Evolutionary conservation across 2,329 filamentous ascomycete genomes (phyloP), one percentile per base, ranked within the genome.

Genomic region (Dothideomycetidae sp.): DNA sequence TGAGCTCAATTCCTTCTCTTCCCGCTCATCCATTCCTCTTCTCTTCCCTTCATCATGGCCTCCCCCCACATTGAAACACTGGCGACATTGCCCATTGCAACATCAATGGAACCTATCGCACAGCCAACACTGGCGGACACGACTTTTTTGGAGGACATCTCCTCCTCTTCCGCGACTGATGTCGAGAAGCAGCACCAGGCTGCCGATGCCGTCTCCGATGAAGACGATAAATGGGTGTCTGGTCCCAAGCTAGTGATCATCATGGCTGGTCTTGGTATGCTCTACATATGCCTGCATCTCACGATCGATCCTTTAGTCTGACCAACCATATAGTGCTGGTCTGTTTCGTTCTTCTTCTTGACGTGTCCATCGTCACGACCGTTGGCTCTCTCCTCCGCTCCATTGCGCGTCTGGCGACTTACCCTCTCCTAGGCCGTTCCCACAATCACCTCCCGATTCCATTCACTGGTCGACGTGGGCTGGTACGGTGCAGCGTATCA

Each of bases 381-480:
- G 42, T 42, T 18, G 31, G 42, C 18, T 7, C 15, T 15, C 13
- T 5, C 7, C 10, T 30, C 10, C 29, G 29, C 29, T 15, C 10
- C 7, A 15, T 30, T 15, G 15, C 13, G 29, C 29, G 15, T 30
- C 13, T 30, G 12, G 5, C 15, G 5, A 16, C 12, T 15, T 13
- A 18, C n/a, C 5, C 16, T 19, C 5, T 3, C 11, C 1, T 31
- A 44, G 42, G 59, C 59, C 0, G 58, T 61, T 11, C 60, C 60
- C 0, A 53, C 51, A 13, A 62, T 63, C 18, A 62, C 60, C 0
- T 53, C 51, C 5, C 51, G 55, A 2, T 63, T 62, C 49, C 51
- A 59, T 42, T 53, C 49, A n/a, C 48, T 63, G 10, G 46, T 51
- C 10, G 58, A 62, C 46, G 54, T 62, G 3, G 58, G 56, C 4